These are phyloP conservation scores for Carex arenaria DNA, from an alignment of 202 grass and related monocot species.

Conservation along the genomic window DNA sequence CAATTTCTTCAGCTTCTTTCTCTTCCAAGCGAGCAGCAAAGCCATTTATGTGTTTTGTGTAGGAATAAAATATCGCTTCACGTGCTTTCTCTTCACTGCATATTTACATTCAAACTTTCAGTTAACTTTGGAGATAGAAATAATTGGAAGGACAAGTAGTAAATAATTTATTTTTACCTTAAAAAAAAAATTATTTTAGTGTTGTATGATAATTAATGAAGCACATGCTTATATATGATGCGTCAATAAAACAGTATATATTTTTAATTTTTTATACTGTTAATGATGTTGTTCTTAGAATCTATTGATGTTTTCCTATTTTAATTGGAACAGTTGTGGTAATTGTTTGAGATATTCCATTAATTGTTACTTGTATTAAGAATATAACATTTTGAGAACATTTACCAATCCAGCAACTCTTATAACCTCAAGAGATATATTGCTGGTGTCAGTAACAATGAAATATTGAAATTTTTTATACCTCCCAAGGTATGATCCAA, in stretches of 20 bases:
- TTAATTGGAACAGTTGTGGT: background rate
- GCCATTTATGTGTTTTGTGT: constrained; percentile 71
- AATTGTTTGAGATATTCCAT: background rate
- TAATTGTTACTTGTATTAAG: background rate
- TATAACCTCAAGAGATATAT: background rate
- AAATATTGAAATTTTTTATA: background rate
- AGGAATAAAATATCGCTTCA: constrained; percentile 72
- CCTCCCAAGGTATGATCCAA: background rate
- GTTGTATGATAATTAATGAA: no score
- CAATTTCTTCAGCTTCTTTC: constrained; percentile 33
- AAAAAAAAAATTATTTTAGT: no score
- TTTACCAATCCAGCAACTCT: background rate
- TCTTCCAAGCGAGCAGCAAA: constrained; percentile 64
- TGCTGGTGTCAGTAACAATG: background rate
- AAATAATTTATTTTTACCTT: background rate
- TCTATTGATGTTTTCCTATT: background rate
- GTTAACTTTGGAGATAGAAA: background rate
- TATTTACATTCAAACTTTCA: background rate
- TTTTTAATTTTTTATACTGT: background rate
- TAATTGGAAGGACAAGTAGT: background rate
- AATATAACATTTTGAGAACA: background rate
- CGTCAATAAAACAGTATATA: background rate
- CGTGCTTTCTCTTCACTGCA: constrained; percentile 40
- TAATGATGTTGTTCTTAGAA: background rate
- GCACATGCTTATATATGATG: background rate